Conservation (phyloP, 2,329 filamentous ascomycete species). For the Fusarium mangiferae region DNA sequence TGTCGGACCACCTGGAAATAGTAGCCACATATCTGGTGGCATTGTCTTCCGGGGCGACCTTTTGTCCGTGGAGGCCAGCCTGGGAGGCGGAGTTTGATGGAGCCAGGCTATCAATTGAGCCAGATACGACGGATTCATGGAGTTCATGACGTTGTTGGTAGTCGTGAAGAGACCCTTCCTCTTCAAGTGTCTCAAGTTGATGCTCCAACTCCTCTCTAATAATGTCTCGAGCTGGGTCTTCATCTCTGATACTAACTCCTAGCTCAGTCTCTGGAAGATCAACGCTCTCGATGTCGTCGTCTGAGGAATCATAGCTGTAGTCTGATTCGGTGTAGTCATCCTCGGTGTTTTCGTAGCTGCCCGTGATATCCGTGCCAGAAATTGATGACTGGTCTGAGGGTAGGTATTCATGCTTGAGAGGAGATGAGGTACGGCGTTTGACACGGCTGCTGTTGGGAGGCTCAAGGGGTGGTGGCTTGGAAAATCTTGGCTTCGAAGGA, state of each 20-base stretch:
- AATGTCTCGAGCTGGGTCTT: slow-evolving; percentile 60
- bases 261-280: slow-evolving; percentile 69
- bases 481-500: slow-evolving; percentile 37
- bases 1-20: slow-evolving; percentile 72
- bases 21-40: slow-evolving; percentile 61
- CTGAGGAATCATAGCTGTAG: slow-evolving; percentile 59
- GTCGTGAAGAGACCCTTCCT: slow-evolving; percentile 22
- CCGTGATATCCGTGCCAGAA: slow-evolving; percentile 66
- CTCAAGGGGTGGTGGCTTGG: slow-evolving; percentile 60
- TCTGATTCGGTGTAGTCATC: slow-evolving; percentile 60
- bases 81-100: slow-evolving; percentile 88
- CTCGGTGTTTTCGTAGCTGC: slow-evolving; percentile 58
- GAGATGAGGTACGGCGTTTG: slow-evolving; percentile 85
- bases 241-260: slow-evolving; percentile 64
- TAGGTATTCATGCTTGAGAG: slow-evolving; percentile 95
- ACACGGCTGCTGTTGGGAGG: slow-evolving; percentile 55
- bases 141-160: slow-evolving; percentile 37
- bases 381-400: slow-evolving; percentile 77
- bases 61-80: slow-evolving; percentile 65
- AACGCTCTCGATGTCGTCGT: slow-evolving; percentile 68
- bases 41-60: slow-evolving; percentile 52
- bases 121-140: slow-evolving; percentile 56
- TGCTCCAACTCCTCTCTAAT: slow-evolving; percentile 40
- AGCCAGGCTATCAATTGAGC: slow-evolving; percentile 70
- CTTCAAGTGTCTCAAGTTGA: slow-evolving; percentile 48